Conservation (phyloP, 352 stramenopile species). For the Phytopythium aichiense region DNA sequence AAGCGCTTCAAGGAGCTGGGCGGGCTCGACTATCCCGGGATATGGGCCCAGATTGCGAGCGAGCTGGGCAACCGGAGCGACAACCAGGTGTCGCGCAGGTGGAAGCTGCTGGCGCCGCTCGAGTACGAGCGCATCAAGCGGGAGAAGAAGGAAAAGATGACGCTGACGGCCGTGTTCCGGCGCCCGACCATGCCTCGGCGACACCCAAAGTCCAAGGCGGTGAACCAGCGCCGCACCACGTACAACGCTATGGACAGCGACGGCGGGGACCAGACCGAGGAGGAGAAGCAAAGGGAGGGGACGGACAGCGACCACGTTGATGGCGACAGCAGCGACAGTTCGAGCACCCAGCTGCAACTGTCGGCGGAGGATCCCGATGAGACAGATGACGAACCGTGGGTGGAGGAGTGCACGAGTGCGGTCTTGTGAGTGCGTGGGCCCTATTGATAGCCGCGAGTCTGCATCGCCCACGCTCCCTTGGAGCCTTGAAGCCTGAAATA, state of each 20-base stretch:
- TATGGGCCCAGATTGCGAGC: constrained; percentile 39
- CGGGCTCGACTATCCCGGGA: constrained; percentile 19
- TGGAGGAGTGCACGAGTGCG: background rate
- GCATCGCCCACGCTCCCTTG: background rate
- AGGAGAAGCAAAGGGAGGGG: background rate
- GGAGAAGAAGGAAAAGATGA: constrained; percentile 20
- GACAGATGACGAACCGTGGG: background rate
- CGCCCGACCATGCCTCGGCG: constrained; percentile 29
- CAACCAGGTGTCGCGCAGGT: constrained; percentile 40
- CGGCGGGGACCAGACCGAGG: background rate
- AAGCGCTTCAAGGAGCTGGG: constrained; percentile 31
- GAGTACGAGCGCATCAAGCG: constrained; percentile 26
- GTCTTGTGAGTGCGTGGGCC: background rate
- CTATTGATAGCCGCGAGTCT: constrained; percentile 1
- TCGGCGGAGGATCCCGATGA: background rate
- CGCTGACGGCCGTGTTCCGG: constrained; percentile 44
- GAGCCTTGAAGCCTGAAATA: background rate
- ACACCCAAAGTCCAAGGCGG: constrained; percentile 5
- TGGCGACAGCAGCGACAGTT: constrained; percentile 1
- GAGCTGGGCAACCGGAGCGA: constrained; percentile 50
- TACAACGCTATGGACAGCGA: constrained; percentile 28
- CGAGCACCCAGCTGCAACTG: background rate
- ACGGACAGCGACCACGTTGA: background rate
- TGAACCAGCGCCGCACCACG: constrained; percentile 27
- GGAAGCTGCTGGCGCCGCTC: constrained; percentile 30